Base-by-base conservation (phyloP, 2,329 filamentous ascomycete species). In the Amauroascus verrucosus region DNA sequence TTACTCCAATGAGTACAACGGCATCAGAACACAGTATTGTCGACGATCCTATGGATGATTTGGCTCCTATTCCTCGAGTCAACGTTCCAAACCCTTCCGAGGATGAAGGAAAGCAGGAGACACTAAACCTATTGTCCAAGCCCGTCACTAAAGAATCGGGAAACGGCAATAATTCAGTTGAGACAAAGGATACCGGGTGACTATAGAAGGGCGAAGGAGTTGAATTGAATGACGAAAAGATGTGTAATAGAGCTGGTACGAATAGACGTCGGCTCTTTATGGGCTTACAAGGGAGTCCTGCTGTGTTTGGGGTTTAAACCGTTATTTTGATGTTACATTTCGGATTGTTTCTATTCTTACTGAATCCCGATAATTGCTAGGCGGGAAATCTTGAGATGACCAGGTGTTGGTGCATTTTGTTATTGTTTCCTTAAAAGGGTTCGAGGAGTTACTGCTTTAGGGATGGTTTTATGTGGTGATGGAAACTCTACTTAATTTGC, bases 1-100 rank as follows among this genome's bases (percentile, higher is more conserved):
- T 53, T 8, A 49, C 54, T 6, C 41, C 43, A 7, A 46, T 47
- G 18, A 54, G 44, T 24, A 54, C 44, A 6, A 26, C 37, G 16
- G 37, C 38, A 6, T 46, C 43, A 11, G 50, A 46, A 11, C 20
- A 16, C 16, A 46, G 33, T 38, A 13, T 18, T 35, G 6, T 32
- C 20, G 30, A 38, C 18, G 50, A 52, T 28, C 22, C 30, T 30
- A 52, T 41, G 18, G 28, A 46, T 20, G 41, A 13, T 11, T 26
- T 26, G 8, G 16, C 20, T 28, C 30, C 28, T 46, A 18, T 28
- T 6, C 40, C 33, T 52, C 40, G 24, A 13, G 20, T 46, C 26
- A 45, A 38, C 22, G 30, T 37, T 28, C 30, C 32, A 13, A 16
- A 33, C 4, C 22, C 50, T 24, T 38, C 30, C 13, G 30, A 18